Evolutionary conservation across 129 eudicot genomes (phyloP), one percentile per base, ranked within the genome.

Genomic region (Lonicera japonica): DNA sequence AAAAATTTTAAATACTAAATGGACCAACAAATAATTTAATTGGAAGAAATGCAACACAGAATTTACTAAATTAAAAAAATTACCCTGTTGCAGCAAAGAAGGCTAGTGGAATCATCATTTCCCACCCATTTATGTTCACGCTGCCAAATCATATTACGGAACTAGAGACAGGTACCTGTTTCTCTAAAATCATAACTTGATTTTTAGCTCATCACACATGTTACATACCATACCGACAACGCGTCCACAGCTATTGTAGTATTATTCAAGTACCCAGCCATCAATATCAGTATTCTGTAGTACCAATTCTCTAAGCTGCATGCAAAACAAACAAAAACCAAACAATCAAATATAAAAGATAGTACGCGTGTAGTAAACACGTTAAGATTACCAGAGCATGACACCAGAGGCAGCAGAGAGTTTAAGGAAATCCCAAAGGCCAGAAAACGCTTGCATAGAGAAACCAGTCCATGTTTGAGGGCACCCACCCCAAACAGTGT

Each of bases 401-500:
- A 80, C 47, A 39, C 82, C 86, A 1, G 82, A 80, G 16, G 81
- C 81, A 20, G 66, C 61, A 19, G 86, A 80, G 18, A 80, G 61
- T 62, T 72, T 80, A 1, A 80, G 73, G 18, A 80, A 80, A 10
- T 73, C 64, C 86, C 86, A 80, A 5, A 80, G 60, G 22, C 77
- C 67, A 72, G 24, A 68, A 15, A 80, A 75, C 1, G 86, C 86
- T 5, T 63, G 68, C 69, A 65, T 67, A 9, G 79, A 75, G 58
- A 80, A 80, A 8, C 86, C 82, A 0, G 82, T 51, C 86, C 86
- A 80, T 1, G 86, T 76, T 41, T 34, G 67, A 10, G 79, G 82
- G 69, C n/a, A n/a, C n/a, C 67, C 34, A 5, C 86, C 86, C 0
- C 69, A 25, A 12, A 71, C 41, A 3, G 70, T 64, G 41, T 80